A percentile compares a stretch with the other conserved stretches of the same genome.
Conservation (phyloP, 805 yeast genomes). For the Monosporozyma aerobia region DNA sequence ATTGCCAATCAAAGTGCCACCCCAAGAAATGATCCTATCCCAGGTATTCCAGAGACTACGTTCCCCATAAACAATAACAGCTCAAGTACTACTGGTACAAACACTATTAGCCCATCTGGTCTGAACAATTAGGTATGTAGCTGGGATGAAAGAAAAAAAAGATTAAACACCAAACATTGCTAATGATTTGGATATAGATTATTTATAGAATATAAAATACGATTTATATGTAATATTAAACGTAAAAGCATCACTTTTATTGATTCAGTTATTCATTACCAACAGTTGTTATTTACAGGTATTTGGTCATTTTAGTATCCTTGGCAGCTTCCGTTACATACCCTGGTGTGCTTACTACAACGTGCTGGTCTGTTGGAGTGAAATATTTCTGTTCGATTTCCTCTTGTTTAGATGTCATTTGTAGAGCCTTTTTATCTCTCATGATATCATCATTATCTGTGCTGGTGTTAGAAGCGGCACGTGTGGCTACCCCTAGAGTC, state of each 20-base stretch:
- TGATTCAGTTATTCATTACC: not conserved
- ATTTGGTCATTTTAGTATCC: conserved; percentile 30
- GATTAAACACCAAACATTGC: not conserved
- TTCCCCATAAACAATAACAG: not conserved
- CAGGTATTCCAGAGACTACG: not conserved
- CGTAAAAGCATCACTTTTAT: not conserved
- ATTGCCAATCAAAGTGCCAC: conserved; percentile 1
- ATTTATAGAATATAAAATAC: not conserved
- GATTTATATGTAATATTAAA: not conserved
- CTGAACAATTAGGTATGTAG: not conserved
- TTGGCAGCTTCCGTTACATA: conserved; percentile 32
- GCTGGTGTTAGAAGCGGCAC: not conserved
- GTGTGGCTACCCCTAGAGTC: too few species aligned
- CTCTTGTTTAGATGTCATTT: conserved; percentile 16
- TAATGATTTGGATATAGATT: not conserved
- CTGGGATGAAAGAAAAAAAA: not conserved
- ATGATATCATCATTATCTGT: conserved; percentile 12
- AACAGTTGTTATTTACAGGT: conserved; percentile 20
- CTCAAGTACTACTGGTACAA: not conserved
- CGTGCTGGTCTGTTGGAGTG: conserved; percentile 29
- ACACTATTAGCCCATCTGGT: not conserved
- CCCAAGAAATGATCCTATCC: conserved; percentile 1
- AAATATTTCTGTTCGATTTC: conserved; percentile 22
- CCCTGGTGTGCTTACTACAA: conserved; percentile 34
- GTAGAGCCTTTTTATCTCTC: conserved; percentile 11